Percentiles rank a stretch among this genome's conserved stretches.
phyloP scores from a whole-genome alignment of 768 basidiomycete genomes.

The Panaeolus cyanescens region DNA sequence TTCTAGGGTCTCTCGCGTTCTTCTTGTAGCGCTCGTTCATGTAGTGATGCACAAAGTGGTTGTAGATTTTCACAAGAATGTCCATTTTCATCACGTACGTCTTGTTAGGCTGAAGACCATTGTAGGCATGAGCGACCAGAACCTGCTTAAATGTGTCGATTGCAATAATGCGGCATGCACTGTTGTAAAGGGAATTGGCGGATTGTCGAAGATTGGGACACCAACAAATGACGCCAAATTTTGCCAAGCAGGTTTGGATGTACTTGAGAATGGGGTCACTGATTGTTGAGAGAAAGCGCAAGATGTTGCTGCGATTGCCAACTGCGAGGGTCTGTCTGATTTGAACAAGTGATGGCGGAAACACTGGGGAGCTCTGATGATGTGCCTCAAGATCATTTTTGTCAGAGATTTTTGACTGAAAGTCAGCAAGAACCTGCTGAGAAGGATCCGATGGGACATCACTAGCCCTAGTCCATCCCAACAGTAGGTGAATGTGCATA shows the following conservation, averaged over 20 bases:
- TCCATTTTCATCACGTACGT: background rate
- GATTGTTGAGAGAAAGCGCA: too few species aligned
- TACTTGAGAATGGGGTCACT: background rate
- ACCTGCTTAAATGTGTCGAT: conserved; percentile 1
- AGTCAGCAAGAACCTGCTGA: too few species aligned
- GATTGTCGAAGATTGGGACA: conserved; percentile 1
- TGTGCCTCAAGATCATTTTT: too few species aligned
- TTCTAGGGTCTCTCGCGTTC: background rate
- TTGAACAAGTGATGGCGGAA: too few species aligned
- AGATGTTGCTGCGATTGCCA: too few species aligned
- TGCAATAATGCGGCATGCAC: background rate
- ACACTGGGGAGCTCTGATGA: too few species aligned
- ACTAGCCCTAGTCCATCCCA: too few species aligned
- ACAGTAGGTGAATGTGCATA: too few species aligned
- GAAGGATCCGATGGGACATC: too few species aligned
- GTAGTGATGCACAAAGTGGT: background rate
- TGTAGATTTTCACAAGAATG: background rate
- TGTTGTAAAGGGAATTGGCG: background rate
- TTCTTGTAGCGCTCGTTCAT: background rate
- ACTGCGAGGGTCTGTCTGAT: too few species aligned
- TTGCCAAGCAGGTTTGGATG: background rate
- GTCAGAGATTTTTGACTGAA: too few species aligned
- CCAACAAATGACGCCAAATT: background rate
- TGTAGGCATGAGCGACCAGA: background rate
- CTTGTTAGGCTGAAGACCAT: background rate